Evolutionary conservation across 345 rosid genomes (phyloP), one percentile per base, ranked within the genome.

Genomic region (Eucalyptus fibrosa): DNA sequence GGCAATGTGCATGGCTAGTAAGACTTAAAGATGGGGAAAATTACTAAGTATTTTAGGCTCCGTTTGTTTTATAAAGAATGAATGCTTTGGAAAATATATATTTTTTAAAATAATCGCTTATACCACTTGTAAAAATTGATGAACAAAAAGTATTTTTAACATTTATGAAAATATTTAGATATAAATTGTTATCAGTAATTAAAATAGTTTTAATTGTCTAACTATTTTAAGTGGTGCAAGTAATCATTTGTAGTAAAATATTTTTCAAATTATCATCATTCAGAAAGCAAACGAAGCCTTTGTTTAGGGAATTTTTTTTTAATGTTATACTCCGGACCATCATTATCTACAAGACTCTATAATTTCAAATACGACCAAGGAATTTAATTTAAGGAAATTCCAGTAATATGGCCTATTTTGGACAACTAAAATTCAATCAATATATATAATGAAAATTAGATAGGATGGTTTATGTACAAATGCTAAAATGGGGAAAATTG

Each of bases 201-300:
- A 34, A 72, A 77, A 21, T 6, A 77, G 13, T 77, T 40, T 21
- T 6, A 7, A 12, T 21, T 21, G 7, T 18, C 81, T 5, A 69
- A 5, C 6, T 34, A 72, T 18, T 34, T 34, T 34, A 77, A 77
- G 9, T 0, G 9, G 4, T 0, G 16, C 5, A 21, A 37, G 2
- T 7, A 7, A 77, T 72, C 6, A 72, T 5, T 34, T 69, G 4
- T 8, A 32, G 37, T 10, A 34, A 69, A 69, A 15, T 15, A n/a
- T 7, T 7, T 65, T 30, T 3, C 10, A 65, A n/a, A 65, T 30
- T 3, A n/a, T 65, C 10, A n/a, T 65, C 9, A 0, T n/a, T 16
- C 0, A 3, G 2, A n/a, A 65, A 65, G 2, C 3, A n/a, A 14
- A n/a, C 11, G 0, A 62, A 28, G 17, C 69, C 8, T 62, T 13